Evolutionary conservation across 2,329 filamentous ascomycete genomes (phyloP), one percentile per base, ranked within the genome.

Genomic region (Exutisphaerella laricina): DNA sequence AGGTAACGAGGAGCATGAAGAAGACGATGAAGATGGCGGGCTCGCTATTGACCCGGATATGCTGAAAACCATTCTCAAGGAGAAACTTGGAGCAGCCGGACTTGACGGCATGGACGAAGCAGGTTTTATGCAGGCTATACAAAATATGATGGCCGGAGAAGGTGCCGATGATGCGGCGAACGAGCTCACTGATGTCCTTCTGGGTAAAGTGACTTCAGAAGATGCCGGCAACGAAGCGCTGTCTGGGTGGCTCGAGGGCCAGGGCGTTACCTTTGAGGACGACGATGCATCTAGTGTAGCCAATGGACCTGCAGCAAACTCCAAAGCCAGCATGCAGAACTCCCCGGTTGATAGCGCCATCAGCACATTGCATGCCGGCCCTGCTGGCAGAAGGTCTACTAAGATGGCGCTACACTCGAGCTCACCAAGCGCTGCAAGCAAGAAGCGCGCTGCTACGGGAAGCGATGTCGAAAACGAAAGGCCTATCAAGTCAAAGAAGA

Each of bases 121-220:
- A 10, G 62, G 65, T 9, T 60, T 73, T 35, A 62, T 72, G 39
- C 53, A 68, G 34, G 68, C 65, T 12, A 64, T 69, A 4, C 59
- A 64, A 51, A 64, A 70, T 38, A 70, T 73, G 68, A 58, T 71
- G 8, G 62, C 60, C 4, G 64, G 66, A 21, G 58, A 67, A n/a
- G 63, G 47, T 37, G 56, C 58, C 5, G 69, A 70, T 36, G 68
- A 69, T 12, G 65, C 69, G 42, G 58, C 65, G 13, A 65, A 65
- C 18, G 59, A 68, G 32, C 58, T 73, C 48, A 66, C 69, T 20
- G 64, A 66, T 25, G 63, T 62, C 8, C 58, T 73, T 45, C 60
- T 73, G 7, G 56, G 55, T 13, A 61, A 64, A 14, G 60, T 56
- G 2, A 53, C 51, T 8, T 53, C 51, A 13, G n/a, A n/a, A n/a